Evolutionary conservation across 164 flowering plant genomes (phyloP), one percentile per base, ranked within the genome.

Genomic region (Annona squamosa): DNA sequence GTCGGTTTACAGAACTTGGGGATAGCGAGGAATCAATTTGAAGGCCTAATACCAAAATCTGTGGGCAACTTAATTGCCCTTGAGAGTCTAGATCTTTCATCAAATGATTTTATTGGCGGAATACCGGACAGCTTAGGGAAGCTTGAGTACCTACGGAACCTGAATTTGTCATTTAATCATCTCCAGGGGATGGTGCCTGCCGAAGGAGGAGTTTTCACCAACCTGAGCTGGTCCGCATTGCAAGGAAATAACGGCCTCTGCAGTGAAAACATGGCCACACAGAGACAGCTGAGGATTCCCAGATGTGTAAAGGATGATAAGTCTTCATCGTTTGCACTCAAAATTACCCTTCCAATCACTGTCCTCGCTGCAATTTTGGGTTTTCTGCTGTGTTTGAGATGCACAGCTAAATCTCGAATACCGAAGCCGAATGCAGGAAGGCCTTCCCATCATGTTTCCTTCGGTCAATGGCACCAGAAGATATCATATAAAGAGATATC

Each of bases 401-500:
- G 56, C 56, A 5, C 73, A 57, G 65, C 42, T 70, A 17, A 48
- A 7, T 62, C 63, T 10, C 56, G 43, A 70, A 5, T 45, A n/a
- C 10, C 9, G 13, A 71, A 4, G 41, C 56, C 43, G 57, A 46
- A 46, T 19, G 48, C 45, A 63, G 19, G 10, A 44, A 17, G 17
- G 3, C 56, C 19, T 26, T 62, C 4, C 3, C 41, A 13, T 42
- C 48, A 1, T 17, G 19, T 64, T 62, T 70, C 72, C 4, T 70
- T 57, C 4, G 73, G 57, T 52, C 70, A 42, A 16, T 48, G 69
- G 26, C 79, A 74, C 72, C 75, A 66, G 68, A 72, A 74, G 82
- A 67, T 85, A n/a, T 68, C 86, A 0, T 84, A 84, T 44, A 59
- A 79, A 37, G 85, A 83, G 46, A 82, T 88, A 42, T 79, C 80